Conservation (phyloP, 805 yeast genomes). For the Kuraishia piskuri region DNA sequence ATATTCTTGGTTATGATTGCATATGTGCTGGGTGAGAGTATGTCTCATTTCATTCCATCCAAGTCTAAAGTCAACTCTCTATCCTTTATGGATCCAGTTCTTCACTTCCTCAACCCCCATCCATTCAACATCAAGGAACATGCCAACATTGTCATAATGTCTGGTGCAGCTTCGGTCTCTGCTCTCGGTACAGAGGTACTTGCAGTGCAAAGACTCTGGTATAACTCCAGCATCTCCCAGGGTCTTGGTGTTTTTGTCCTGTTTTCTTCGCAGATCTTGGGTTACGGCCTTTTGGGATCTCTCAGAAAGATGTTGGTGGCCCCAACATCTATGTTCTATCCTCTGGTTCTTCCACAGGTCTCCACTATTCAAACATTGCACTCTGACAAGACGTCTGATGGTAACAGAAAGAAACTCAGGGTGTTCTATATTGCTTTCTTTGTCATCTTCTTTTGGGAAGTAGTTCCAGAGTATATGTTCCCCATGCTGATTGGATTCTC, state of each 20-base stretch:
- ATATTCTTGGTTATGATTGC: constrained; percentile 24
- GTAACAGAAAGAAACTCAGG: constrained; percentile 45
- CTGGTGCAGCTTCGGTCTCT: constrained; percentile 33
- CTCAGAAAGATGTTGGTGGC: constrained; percentile 52
- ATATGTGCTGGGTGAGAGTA: constrained; percentile 20
- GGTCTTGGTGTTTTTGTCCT: constrained; percentile 48
- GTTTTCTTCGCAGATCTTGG: constrained; percentile 53
- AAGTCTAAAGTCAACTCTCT: constrained; percentile 9
- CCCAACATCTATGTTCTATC: constrained; percentile 66
- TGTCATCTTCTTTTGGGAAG: constrained; percentile 38
- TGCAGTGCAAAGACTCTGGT: constrained; percentile 39
- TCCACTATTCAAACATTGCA: constrained; percentile 40
- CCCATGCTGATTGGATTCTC: constrained; percentile 53
- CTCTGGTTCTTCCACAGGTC: constrained; percentile 51
- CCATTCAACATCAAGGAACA: constrained; percentile 60
- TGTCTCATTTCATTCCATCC: constrained; percentile 19
- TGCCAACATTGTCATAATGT: constrained; percentile 45
- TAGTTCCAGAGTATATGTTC: constrained; percentile 55
- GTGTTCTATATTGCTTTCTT: constrained; percentile 36
- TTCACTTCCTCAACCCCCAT: constrained; percentile 42
- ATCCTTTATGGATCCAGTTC: background rate
- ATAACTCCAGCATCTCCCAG: constrained; percentile 33
- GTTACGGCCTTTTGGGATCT: constrained; percentile 62
- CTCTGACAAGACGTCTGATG: constrained; percentile 40
- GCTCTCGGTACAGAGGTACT: constrained; percentile 54